Conservation (phyloP, 768 basidiomycete genomes). For the Hypholoma sublateritium region DNA sequence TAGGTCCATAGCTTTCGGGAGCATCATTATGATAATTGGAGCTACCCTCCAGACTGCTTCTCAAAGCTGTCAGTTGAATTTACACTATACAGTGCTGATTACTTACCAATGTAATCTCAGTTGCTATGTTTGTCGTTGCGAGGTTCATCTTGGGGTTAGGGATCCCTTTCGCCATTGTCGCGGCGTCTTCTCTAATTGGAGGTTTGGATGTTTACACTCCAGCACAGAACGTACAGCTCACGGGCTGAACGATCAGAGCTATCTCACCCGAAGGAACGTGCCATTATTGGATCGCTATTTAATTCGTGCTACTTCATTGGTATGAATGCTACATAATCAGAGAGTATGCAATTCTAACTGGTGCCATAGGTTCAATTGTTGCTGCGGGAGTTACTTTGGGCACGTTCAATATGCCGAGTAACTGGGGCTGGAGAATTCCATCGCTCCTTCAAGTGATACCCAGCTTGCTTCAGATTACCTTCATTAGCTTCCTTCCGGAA, state of each 20-base stretch:
- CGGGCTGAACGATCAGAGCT: conserved; percentile 39
- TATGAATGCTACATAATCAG: conserved; percentile 5
- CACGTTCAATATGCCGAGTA: conserved; percentile 56
- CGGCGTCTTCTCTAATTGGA: conserved; percentile 65
- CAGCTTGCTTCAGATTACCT: conserved; percentile 49
- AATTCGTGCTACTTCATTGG: conserved; percentile 65
- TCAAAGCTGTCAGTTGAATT: conserved; percentile 41
- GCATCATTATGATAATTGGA: conserved; percentile 48
- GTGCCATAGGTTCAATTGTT: conserved; percentile 49
- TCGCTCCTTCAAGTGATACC: conserved; percentile 60
- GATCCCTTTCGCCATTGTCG: conserved; percentile 60
- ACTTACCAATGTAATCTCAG: conserved; percentile 23
- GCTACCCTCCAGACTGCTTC: conserved; percentile 45
- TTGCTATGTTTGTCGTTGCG: conserved; percentile 59
- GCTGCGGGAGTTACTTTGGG: conserved; percentile 62
- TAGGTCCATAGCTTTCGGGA: conserved; percentile 50
- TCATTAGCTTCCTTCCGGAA: conserved; percentile 62
- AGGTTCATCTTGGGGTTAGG: conserved; percentile 59
- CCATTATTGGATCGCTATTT: conserved; percentile 60
- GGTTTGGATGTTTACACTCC: conserved; percentile 22
- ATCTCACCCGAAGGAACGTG: conserved; percentile 70
- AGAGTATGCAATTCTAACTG: neutral
- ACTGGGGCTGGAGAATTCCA: conserved; percentile 74
- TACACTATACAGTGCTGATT: neutral
- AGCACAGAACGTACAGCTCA: neutral